phyloP scores from a whole-genome alignment of 768 basidiomycete genomes.

The Galerina sulciceps region DNA sequence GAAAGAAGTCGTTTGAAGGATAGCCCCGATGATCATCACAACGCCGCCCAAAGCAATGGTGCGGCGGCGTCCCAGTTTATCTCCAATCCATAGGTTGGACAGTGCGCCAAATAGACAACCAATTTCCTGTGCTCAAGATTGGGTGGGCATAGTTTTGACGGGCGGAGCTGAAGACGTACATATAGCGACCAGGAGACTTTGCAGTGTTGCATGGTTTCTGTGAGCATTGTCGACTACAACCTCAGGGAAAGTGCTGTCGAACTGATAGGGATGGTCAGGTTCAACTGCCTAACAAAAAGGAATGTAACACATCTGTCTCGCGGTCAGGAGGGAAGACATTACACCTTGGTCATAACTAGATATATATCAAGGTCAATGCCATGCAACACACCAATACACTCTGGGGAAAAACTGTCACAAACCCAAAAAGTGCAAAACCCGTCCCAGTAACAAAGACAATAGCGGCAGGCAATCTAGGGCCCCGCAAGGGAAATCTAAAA shows the following conservation, averaged over 20 bases:
- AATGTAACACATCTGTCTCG: conserved; percentile 43
- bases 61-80: conserved; percentile 59
- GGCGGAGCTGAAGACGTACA: conserved; percentile 42
- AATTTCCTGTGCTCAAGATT: conserved; percentile 47
- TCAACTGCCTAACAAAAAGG: background rate
- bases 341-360: conserved; percentile 73
- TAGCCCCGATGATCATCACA: conserved; percentile 67
- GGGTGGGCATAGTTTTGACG: too few species aligned
- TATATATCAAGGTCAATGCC: too few species aligned
- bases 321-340: conserved; percentile 67
- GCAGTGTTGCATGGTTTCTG: conserved; percentile 55
- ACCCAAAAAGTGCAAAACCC: conserved; percentile 69
- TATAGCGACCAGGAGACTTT: conserved; percentile 63
- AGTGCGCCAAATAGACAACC: conserved; percentile 69
- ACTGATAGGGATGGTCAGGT: conserved; percentile 33
- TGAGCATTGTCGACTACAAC: conserved; percentile 43
- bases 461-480: conserved; percentile 47
- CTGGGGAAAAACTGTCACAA: conserved; percentile 12
- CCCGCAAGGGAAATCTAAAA: conserved; percentile 39
- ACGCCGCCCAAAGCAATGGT: conserved; percentile 62
- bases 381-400: background rate
- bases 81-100: conserved; percentile 64
- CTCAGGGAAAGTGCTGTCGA: conserved; percentile 62
- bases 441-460: conserved; percentile 62
- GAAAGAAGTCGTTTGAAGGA: conserved; percentile 60